phyloP scores from a whole-genome alignment of 2,329 filamentous ascomycete genomes.

The Talaromyces sp. region DNA sequence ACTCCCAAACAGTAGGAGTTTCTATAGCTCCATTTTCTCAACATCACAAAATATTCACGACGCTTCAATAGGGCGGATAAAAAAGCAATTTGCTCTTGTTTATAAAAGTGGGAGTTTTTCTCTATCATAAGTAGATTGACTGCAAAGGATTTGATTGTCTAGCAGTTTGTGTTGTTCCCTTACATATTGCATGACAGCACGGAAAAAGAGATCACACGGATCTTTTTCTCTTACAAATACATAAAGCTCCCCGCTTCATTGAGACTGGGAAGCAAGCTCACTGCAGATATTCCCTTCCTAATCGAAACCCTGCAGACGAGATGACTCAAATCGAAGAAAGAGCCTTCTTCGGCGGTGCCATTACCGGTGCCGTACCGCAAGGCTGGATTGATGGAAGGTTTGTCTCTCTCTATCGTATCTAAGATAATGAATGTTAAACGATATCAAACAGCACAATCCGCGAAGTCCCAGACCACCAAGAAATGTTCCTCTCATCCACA shows the following conservation, averaged over 20 bases:
- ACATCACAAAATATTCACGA: neutral
- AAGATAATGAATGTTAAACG: neutral
- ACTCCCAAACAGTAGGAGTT: too few relatives aligned
- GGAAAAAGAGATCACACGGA: neutral
- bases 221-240: neutral
- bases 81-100: too few relatives aligned
- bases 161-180: neutral
- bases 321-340: slow-evolving; percentile 20
- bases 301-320: neutral
- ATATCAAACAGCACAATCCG: slow-evolving; percentile 27
- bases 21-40: too few relatives aligned
- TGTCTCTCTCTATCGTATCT: slow-evolving; percentile 9
- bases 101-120: too few relatives aligned
- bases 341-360: slow-evolving; percentile 33
- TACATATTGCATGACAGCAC: neutral
- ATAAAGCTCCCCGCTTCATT: neutral
- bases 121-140: neutral
- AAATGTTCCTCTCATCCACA: slow-evolving; percentile 79
- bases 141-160: neutral
- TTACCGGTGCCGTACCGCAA: slow-evolving; percentile 29
- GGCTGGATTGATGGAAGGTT: slow-evolving; percentile 37
- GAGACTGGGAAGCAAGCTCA: too few relatives aligned
- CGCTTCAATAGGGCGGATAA: neutral
- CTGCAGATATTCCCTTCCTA: too few relatives aligned
- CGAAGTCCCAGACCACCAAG: slow-evolving; percentile 61